phyloP scores from a whole-genome alignment of 1,284 basidiomycete species.

The Entoloma clypeatum region DNA sequence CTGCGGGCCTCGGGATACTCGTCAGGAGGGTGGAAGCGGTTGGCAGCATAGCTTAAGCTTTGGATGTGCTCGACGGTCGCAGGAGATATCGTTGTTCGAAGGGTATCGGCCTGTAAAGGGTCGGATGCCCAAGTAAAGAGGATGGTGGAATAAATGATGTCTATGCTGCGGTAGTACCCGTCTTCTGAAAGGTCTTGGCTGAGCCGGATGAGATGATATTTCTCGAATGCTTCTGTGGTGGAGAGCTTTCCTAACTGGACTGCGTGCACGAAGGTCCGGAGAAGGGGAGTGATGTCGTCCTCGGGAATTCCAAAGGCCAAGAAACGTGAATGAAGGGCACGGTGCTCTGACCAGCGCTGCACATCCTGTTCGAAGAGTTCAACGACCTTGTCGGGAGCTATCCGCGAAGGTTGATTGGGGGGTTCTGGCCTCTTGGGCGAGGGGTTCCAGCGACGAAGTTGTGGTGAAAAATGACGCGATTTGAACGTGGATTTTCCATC shows the following conservation, averaged over 20 bases:
- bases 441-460: neutral
- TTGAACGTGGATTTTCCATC: neutral
- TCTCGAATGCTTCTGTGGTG: constrained; percentile 23
- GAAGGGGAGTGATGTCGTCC: constrained; percentile 31
- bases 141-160: constrained; percentile 36
- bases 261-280: constrained; percentile 33
- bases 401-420: neutral
- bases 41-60: constrained; percentile 37
- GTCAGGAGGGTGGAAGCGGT: constrained; percentile 39
- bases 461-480: neutral
- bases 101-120: constrained; percentile 20
- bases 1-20: constrained; percentile 38
- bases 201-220: constrained; percentile 38
- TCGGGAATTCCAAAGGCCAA: constrained; percentile 41
- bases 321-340: constrained; percentile 30
- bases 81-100: constrained; percentile 24
- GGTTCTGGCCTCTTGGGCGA: neutral
- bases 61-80: constrained; percentile 35
- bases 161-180: constrained; percentile 15
- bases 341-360: constrained; percentile 25
- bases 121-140: constrained; percentile 51
- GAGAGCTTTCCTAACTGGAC: constrained; percentile 34
- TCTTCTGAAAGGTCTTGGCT: constrained; percentile 18
- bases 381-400: constrained; percentile 19
- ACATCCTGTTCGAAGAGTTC: constrained; percentile 30